Conservation (phyloP, 192 early-diverging fungal genomes). For the Backusella tarrabulga region DNA sequence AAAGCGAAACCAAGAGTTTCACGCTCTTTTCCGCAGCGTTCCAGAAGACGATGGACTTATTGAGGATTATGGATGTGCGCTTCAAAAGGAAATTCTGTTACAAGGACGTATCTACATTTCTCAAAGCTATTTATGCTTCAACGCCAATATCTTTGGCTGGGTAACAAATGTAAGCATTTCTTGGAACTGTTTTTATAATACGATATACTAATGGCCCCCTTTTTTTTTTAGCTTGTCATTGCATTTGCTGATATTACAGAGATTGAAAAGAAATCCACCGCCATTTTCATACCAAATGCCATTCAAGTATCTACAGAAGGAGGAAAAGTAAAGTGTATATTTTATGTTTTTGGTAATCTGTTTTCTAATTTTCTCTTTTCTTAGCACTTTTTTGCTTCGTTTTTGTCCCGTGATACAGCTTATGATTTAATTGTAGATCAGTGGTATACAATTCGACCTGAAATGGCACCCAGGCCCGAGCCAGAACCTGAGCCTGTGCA, state of each 20-base stretch:
- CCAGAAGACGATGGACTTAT: constrained; percentile 55
- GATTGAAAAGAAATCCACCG: constrained; percentile 85
- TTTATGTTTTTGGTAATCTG: neutral
- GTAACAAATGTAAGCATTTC: constrained; percentile 61
- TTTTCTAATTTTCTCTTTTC: neutral
- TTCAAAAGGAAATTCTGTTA: constrained; percentile 87
- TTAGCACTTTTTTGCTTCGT: constrained; percentile 83
- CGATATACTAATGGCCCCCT: too few relatives aligned
- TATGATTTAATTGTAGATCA: constrained; percentile 70
- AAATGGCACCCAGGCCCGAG: neutral
- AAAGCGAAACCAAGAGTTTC: constrained; percentile 52
- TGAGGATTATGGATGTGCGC: constrained; percentile 79
- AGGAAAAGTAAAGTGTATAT: constrained; percentile 46
- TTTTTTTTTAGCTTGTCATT: constrained; percentile 53
- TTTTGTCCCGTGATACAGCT: constrained; percentile 79
- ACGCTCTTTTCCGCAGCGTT: constrained; percentile 53
- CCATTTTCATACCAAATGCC: constrained; percentile 86
- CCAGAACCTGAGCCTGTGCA: neutral
- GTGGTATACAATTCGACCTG: constrained; percentile 44
- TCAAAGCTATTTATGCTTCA: constrained; percentile 77
- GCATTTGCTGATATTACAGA: constrained; percentile 74
- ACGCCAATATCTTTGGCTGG: constrained; percentile 91
- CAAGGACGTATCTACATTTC: constrained; percentile 87
- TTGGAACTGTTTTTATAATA: neutral
- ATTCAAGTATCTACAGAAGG: constrained; percentile 76